A percentile compares a stretch with the other conserved stretches of the same genome.
These are phyloP conservation scores for Hymenoscyphus scutula DNA, from an alignment of 2,329 filamentous ascomycete genomes.

Conservation along the genomic window DNA sequence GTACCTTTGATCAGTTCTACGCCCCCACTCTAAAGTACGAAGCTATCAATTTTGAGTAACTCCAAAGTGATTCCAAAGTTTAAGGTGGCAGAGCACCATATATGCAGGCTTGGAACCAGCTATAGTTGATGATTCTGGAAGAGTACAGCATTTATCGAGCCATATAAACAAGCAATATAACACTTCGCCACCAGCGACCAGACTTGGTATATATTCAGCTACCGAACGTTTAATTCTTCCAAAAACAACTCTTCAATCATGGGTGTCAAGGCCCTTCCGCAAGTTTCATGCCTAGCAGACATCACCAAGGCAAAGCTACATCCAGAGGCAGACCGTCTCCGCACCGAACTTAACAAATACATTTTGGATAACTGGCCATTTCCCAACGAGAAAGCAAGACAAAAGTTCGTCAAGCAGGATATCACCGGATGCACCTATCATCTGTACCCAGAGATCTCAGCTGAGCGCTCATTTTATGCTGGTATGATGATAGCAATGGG, in stretches of 20 bases:
- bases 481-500: constrained; percentile 41
- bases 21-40: neutral
- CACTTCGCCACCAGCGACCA: neutral
- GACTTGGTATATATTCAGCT: neutral
- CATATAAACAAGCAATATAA: neutral
- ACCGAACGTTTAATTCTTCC: neutral
- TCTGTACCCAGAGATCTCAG: constrained; percentile 39
- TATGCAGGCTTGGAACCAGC: neutral
- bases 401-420: constrained; percentile 38
- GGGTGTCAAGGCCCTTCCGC: neutral
- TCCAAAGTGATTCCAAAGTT: neutral
- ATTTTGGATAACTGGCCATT: constrained; percentile 43
- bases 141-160: neutral
- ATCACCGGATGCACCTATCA: constrained; percentile 41
- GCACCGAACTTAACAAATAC: constrained; percentile 23
- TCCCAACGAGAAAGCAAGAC: constrained; percentile 30
- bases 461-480: constrained; percentile 41
- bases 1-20: neutral
- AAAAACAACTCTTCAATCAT: neutral
- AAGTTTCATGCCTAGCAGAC: neutral
- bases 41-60: neutral
- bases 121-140: neutral
- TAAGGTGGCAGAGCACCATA: neutral
- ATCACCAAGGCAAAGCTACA: neutral
- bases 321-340: neutral